Evolutionary conservation across 1,284 basidiomycete species (phyloP), one percentile per base, ranked within the genome.

Genomic region (Tilletiopsis washingtonensis): DNA sequence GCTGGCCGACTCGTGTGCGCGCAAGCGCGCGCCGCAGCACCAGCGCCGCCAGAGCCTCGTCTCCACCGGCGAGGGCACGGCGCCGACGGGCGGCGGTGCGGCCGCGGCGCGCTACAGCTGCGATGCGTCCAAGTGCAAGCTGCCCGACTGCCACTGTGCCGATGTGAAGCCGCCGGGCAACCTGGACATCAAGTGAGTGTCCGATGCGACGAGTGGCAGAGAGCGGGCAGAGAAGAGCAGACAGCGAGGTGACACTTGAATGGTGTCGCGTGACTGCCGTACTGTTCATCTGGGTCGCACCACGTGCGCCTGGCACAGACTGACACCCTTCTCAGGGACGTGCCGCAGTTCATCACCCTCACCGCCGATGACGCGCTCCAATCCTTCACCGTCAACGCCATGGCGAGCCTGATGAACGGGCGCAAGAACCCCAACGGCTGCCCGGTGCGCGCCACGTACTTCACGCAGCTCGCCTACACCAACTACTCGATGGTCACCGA

Each of bases 341-440:
- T 60, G 1, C 61, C 63, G 21, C 56, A 59, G 45, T 69, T 68
- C 50, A 64, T 68, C 58, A 57, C 60, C 34, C 57, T 68, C 40
- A 68, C 66, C 34, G 66, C 66, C 20, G 74, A 75, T 56, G 74
- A 76, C 73, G 85, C 85, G 32, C 69, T 87, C 34, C 84, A 86
- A 69, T 80, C 80, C 14, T 86, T 84, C 73, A 85, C 83, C 15
- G 74, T 85, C 64, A 80, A 83, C 57, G 69, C 84, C 11, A 77
- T 86, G 57, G 83, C 85, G 68, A 81, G 84, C 64, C 84, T 88
- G 75, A 78, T 88, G 39, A 82, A 80, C 3, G 81, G 85, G 5
- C 82, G 86, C 47, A 81, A 81, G 71, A 88, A 88, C 64, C 86
- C 86, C 21, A 88, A 89, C 63, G 85, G 85, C n/a, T 89, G 86